Percentiles rank a stretch among this genome's conserved stretches.
Conservation (phyloP, 2,329 filamentous ascomycete genomes). For the Trichoderma sp. region DNA sequence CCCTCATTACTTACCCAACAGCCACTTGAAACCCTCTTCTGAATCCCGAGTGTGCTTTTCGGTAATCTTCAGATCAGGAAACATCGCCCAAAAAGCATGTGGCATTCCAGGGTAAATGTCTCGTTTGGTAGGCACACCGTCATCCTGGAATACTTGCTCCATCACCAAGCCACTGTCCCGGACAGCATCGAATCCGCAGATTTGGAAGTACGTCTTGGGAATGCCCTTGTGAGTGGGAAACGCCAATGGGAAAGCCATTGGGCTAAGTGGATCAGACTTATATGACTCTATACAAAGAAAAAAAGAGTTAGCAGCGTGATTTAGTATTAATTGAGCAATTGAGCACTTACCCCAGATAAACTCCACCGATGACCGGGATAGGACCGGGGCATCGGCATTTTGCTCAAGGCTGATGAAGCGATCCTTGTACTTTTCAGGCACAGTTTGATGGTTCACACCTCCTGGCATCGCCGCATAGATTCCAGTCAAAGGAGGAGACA, state of each 20-base stretch:
- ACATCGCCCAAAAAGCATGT: conserved; percentile 39
- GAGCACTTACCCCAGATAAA: conserved; percentile 36
- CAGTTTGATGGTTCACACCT: conserved; percentile 32
- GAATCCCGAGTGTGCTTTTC: conserved; percentile 34
- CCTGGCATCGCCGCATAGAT: conserved; percentile 35
- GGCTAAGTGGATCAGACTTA: conserved; percentile 34
- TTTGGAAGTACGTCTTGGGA: conserved; percentile 42
- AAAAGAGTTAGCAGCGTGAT: not conserved
- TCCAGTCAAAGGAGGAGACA: conserved; percentile 36
- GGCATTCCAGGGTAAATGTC: conserved; percentile 40
- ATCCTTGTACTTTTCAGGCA: conserved; percentile 39
- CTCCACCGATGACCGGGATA: conserved; percentile 33
- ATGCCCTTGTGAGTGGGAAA: conserved; percentile 33
- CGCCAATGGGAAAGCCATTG: conserved; percentile 36
- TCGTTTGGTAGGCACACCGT: conserved; percentile 35
- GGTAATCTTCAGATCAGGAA: conserved; percentile 32
- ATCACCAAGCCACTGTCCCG: conserved; percentile 39
- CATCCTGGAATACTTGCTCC: conserved; percentile 39
- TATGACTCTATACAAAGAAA: conserved; percentile 34
- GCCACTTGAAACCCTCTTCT: conserved; percentile 35
- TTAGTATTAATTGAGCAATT: not conserved
- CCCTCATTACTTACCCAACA: conserved; percentile 29
- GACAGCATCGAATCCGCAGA: conserved; percentile 39
- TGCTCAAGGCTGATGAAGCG: conserved; percentile 38
- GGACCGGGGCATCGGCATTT: conserved; percentile 34